Evolutionary conservation across 164 flowering plant genomes (phyloP), one percentile per base, ranked within the genome.

Genomic region (Stephania cephalantha): DNA sequence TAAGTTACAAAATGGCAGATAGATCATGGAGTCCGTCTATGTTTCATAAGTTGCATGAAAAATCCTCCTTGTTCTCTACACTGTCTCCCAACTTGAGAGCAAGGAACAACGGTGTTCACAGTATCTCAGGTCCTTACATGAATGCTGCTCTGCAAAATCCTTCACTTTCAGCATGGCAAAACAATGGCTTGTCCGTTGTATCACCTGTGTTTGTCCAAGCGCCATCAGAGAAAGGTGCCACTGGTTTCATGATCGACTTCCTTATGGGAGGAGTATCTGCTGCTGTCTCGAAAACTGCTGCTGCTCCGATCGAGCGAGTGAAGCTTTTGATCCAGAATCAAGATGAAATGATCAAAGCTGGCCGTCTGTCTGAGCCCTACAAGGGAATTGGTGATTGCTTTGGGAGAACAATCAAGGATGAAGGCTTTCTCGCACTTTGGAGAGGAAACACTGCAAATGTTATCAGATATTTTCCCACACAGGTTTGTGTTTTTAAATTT

Each of bases 281-380:
- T 76, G 89, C 89, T 31, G 88, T 88, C 29, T 88, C 91, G 9
- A 88, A 88, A 78, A 79, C 88, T 1, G 87, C 88, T 6, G 89
- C 88, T 72, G 89, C 91, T 72, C 91, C 91, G 48, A 88, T 88
- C 71, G 90, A 88, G 82, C 85, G 90, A 45, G 88, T 86, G 31
- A 87, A 86, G 80, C 84, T 85, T 44, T 73, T 87, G 82, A 84
- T 85, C 74, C 89, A 87, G 81, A 87, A 87, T 72, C 89, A 87
- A 77, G 86, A 83, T 79, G 89, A 87, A 74, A 84, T 87, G 86
- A 77, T 87, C 76, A 85, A 80, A 78, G 70, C 84, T 71, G 88
- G 90, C 68, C 83, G 90, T 63, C 78, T 87, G 25, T 85, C 88
- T n/a, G 85, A 82, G 77, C 88, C 88, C 6, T 87, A 87, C 83